Evolutionary conservation across 805 yeast genomes (phyloP), one percentile per base, ranked within the genome.

Genomic region (Saccharomycopsis sp.): DNA sequence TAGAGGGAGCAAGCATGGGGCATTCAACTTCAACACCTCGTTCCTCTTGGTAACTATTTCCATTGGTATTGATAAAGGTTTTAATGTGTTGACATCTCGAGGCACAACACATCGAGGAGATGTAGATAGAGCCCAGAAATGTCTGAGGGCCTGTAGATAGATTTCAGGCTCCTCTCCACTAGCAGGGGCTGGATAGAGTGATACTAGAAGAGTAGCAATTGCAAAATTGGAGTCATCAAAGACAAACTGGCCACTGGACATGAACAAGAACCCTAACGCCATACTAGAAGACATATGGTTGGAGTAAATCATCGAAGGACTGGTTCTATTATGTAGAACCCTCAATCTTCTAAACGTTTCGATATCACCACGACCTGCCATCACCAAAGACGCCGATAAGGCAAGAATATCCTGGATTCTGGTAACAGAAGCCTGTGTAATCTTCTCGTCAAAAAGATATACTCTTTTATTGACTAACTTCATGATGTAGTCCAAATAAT

Each of bases 231-330:
- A 80, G 5, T 71, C 65, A 17, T 82, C 77, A 59, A 94, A 80
- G 0, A 96, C 91, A 69, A 83, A 90, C 68, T 90, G 97, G 0
- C 98, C 97, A 1, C 97, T 94, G 0, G 97, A 97, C 42, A 94
- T 70, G 67, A 93, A 92, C 56, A 93, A 73, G 65, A 93, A 83
- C 1, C 99, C 99, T 44, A 94, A 71, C 0, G 96, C 88, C 75
- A 89, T 79, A 65, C 88, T 89, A 1, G 85, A 76, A 0, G 92
- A 88, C 83, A 87, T 82, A 66, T 81, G 88, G 60, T 83, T 81
- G 0, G 96, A 94, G 69, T 81, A 90, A 52, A 75, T 67, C 12
- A 57, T 58, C 42, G 70, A 73, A 29, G 74, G 75, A 0, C 81
- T 78, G 12, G 69, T 64, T 15, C 78, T 75, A 20, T 86, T 88